phyloP scores from a whole-genome alignment of 2,329 filamentous ascomycete species.

The Colletotrichum plurivorum region DNA sequence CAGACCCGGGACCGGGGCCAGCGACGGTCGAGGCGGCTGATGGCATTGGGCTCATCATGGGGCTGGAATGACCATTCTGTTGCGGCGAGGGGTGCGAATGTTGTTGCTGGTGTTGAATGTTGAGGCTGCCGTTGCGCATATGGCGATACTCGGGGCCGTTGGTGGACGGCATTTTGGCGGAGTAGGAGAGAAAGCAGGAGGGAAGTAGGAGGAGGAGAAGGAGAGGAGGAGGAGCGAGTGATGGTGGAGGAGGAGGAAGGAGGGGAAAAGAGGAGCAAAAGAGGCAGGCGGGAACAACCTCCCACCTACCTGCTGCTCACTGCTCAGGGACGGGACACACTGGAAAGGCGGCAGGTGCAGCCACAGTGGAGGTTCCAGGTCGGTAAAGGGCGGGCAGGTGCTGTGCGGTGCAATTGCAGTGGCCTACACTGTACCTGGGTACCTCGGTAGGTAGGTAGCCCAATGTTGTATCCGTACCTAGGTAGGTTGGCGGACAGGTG shows the following conservation, averaged over 20 bases:
- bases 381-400: too few relatives aligned
- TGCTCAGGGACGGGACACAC: background rate
- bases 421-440: too few relatives aligned
- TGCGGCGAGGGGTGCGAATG: constrained; percentile 41
- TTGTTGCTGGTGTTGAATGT: constrained; percentile 55
- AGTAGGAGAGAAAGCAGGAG: constrained; percentile 1
- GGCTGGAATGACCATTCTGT: constrained; percentile 47
- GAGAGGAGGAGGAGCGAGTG: background rate
- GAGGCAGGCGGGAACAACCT: constrained; percentile 3
- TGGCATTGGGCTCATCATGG: constrained; percentile 52
- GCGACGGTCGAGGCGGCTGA: constrained; percentile 41
- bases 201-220: constrained; percentile 8
- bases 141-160: constrained; percentile 69
- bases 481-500: too few relatives aligned
- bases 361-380: too few relatives aligned
- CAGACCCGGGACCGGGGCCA: constrained; percentile 35
- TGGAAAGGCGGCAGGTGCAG: background rate
- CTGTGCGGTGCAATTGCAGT: too few relatives aligned
- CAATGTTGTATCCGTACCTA: too few relatives aligned
- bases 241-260: constrained; percentile 11
- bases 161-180: constrained; percentile 43
- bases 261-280: constrained; percentile 14
- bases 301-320: background rate
- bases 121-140: constrained; percentile 71
- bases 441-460: too few relatives aligned